Percentiles rank a stretch among this genome's conserved stretches.
Evolutionary conservation across 2,329 filamentous ascomycete species (phyloP).

Genomic region (Botryotinia calthae): DNA sequence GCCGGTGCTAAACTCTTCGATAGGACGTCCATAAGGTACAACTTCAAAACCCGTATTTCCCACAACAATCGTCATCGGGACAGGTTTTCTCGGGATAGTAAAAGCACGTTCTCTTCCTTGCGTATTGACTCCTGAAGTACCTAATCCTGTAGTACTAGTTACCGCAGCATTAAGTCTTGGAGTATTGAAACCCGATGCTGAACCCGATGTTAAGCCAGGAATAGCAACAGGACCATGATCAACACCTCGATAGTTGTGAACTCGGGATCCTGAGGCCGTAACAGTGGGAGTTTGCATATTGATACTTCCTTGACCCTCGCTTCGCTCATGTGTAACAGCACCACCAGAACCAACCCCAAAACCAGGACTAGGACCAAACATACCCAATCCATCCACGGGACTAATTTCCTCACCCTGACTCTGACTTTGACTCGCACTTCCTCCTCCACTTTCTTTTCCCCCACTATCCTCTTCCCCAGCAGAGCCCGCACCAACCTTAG

Average conservation of each 20-base stretch:
- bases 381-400: not conserved
- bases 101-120: not conserved
- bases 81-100: not conserved
- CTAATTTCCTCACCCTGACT: not conserved
- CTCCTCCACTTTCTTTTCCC: not conserved
- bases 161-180: not conserved
- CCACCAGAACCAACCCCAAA: not conserved
- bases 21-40: rapidly evolving
- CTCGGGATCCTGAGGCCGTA: not conserved
- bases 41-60: not conserved
- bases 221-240: not conserved
- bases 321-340: not conserved
- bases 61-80: not conserved
- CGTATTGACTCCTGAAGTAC: rapidly evolving
- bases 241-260: not conserved
- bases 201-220: not conserved
- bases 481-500: not conserved
- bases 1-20: not conserved
- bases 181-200: not conserved
- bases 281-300: not conserved
- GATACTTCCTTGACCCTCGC: not conserved
- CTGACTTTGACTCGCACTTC: not conserved
- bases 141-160: not conserved
- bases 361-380: not conserved
- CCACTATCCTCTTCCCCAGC: not conserved